A percentile compares a stretch with the other conserved stretches of the same genome.
These are phyloP conservation scores for Fusarium temperatum DNA, from an alignment of 2,329 filamentous ascomycete species.

Conservation along the genomic window DNA sequence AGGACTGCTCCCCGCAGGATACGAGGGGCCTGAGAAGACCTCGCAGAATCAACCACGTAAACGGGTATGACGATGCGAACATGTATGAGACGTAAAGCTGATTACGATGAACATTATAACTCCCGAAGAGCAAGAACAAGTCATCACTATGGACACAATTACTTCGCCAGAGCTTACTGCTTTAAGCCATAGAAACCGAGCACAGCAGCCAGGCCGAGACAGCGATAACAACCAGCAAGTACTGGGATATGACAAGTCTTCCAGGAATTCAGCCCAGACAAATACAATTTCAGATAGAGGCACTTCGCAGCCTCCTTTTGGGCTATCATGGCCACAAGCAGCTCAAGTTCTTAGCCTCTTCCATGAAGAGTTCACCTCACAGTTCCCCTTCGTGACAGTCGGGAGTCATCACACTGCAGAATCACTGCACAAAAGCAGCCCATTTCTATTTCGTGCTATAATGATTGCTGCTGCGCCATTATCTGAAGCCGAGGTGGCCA, in stretches of 20 bases:
- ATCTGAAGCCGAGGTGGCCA: constrained; percentile 42
- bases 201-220: neutral
- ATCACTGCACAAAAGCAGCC: constrained; percentile 46
- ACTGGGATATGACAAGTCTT: neutral
- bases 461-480: constrained; percentile 50
- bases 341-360: constrained; percentile 48
- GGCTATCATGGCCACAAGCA: constrained; percentile 53
- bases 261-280: neutral
- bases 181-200: neutral
- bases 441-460: constrained; percentile 51
- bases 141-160: neutral
- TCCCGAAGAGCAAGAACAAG: neutral
- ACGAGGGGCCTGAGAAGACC: constrained; percentile 45
- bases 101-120: neutral
- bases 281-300: neutral
- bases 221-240: neutral
- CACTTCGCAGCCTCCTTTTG: constrained; percentile 42
- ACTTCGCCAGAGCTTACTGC: neutral
- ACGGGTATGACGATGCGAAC: constrained; percentile 31
- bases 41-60: constrained; percentile 42
- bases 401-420: constrained; percentile 43
- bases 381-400: constrained; percentile 52
- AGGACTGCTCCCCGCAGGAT: constrained; percentile 43
- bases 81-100: neutral
- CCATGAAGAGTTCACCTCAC: constrained; percentile 44